Conservation (phyloP, 2,329 filamentous ascomycete species). For the Coniochaeta sp. region DNA sequence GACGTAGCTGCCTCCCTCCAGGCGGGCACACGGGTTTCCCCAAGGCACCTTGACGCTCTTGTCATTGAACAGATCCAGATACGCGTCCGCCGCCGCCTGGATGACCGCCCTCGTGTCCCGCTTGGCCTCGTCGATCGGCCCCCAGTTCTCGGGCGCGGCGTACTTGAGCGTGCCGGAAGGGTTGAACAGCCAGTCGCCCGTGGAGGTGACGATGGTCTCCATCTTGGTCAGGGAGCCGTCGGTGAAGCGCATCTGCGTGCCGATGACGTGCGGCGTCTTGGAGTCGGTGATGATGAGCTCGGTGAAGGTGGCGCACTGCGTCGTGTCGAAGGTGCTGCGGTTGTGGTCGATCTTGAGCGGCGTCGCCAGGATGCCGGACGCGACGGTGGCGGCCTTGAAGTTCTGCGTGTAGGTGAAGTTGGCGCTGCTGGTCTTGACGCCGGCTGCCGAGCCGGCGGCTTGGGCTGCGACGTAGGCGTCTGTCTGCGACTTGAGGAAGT, state of each 20-base stretch:
- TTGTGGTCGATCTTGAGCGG: constrained; percentile 25
- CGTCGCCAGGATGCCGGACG: constrained; percentile 21
- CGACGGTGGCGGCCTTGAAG: constrained; percentile 20
- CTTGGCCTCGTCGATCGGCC: constrained; percentile 20
- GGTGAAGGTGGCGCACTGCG: constrained; percentile 27
- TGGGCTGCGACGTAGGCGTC: constrained; percentile 16
- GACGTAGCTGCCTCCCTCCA: constrained; percentile 28
- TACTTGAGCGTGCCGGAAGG: constrained; percentile 25
- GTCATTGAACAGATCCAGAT: constrained; percentile 27
- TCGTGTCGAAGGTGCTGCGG: constrained; percentile 27
- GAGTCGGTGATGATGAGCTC: constrained; percentile 24
- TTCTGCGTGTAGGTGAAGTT: constrained; percentile 22
- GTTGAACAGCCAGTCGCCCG: constrained; percentile 30
- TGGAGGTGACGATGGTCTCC: constrained; percentile 25
- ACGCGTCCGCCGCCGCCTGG: constrained; percentile 27
- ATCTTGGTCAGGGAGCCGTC: constrained; percentile 13
- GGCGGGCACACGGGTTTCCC: constrained; percentile 26
- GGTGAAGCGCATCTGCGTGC: constrained; percentile 25
- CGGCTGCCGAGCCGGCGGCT: constrained; percentile 10
- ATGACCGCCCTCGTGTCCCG: constrained; percentile 24
- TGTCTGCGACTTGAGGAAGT: constrained; percentile 9
- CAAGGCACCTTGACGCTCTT: constrained; percentile 28
- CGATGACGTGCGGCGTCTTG: constrained; percentile 25
- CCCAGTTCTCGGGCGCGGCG: constrained; percentile 25
- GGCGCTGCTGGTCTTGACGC: constrained; percentile 7